Evolutionary conservation across 176 grass and related monocot species (phyloP).

Genomic region (Oryza rufipogon): DNA sequence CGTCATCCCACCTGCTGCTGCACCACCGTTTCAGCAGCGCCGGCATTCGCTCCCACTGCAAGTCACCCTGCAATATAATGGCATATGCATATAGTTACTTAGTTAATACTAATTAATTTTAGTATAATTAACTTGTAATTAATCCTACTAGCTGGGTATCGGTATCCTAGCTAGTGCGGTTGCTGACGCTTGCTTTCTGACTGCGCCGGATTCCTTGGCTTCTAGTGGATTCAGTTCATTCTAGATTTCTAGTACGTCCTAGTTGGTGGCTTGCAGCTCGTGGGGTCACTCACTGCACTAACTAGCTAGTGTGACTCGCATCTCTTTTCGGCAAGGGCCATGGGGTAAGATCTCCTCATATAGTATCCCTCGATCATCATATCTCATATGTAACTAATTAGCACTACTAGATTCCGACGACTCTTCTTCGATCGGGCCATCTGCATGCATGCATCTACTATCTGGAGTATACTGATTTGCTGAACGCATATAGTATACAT

Average conservation of each 20-base stretch:
- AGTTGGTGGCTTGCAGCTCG: too few species aligned
- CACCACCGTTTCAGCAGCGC: neutral
- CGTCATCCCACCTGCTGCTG: neutral
- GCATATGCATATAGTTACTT: neutral
- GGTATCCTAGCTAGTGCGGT: too few species aligned
- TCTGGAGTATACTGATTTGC: too few species aligned
- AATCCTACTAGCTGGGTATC: neutral
- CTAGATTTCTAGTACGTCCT: neutral
- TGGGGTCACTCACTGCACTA: too few species aligned
- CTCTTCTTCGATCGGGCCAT: too few species aligned
- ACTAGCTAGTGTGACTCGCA: neutral
- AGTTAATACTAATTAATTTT: neutral
- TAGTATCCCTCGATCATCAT: too few species aligned
- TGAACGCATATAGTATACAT: neutral
- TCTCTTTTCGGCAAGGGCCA: constrained; percentile 9
- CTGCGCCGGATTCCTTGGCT: too few species aligned
- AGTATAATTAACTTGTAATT: too few species aligned
- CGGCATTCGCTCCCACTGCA: constrained; percentile 62
- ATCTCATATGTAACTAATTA: neutral
- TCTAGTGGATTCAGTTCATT: too few species aligned
- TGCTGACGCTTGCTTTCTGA: too few species aligned
- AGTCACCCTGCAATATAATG: constrained; percentile 66
- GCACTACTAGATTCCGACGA: neutral
- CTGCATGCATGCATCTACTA: too few species aligned
- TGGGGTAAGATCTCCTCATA: too few species aligned